Evolutionary conservation across 2,329 filamentous ascomycete species (phyloP).

Genomic region (Zasmidium cellare): DNA sequence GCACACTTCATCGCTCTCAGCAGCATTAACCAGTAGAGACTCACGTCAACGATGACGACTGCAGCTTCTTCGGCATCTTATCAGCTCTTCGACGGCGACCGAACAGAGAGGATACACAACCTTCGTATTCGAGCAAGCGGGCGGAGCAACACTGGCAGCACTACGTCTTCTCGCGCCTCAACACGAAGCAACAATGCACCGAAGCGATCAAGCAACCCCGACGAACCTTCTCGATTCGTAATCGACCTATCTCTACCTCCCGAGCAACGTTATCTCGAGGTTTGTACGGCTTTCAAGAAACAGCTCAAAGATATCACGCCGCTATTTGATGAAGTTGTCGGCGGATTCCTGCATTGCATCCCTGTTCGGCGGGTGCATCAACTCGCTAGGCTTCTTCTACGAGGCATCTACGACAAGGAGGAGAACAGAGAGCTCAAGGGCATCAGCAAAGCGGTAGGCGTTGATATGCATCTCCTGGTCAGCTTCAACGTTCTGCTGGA

Average conservation of each 20-base stretch:
- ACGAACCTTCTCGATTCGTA: conserved; percentile 27
- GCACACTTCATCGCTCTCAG: too few species aligned
- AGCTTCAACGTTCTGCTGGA: conserved; percentile 65
- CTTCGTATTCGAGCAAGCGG: neutral
- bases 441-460: conserved; percentile 51
- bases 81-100: neutral
- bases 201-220: neutral
- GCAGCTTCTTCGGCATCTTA: too few species aligned
- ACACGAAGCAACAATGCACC: conserved; percentile 2
- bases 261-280: conserved; percentile 50
- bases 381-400: conserved; percentile 50
- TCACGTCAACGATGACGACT: too few species aligned
- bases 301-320: conserved; percentile 45
- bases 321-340: conserved; percentile 55
- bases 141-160: neutral
- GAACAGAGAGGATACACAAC: neutral
- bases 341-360: conserved; percentile 33
- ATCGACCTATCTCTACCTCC: conserved; percentile 60
- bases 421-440: conserved; percentile 63
- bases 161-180: neutral
- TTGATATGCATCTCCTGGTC: conserved; percentile 62
- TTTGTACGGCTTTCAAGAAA: conserved; percentile 49
- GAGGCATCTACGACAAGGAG: conserved; percentile 53
- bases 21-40: too few species aligned
- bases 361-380: conserved; percentile 31